Base-by-base conservation (phyloP, 1,284 basidiomycete genomes). In the Sanghuangporus weigelae region DNA sequence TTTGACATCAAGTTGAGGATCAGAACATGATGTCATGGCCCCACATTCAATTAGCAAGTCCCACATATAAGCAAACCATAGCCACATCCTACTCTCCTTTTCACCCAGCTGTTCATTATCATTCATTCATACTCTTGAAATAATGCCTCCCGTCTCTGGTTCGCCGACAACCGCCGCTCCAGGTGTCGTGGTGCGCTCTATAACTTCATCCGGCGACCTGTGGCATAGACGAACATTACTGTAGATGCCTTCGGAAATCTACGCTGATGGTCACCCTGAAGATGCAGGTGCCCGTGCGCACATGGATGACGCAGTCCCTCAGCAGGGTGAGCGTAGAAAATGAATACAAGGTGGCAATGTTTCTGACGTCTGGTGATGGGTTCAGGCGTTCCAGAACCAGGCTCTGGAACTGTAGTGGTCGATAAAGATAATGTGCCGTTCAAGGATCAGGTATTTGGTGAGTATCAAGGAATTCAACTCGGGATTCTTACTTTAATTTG, bases 381-480 rank as follows among this genome's bases (percentile, higher is more conserved):
- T 54, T n/a, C 21, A 65, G 64, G 64, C 35, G 64, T 60, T 11
- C 54, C 64, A 11, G 49, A 62, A 56, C 64, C 64, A 42, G 64
- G 64, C 19, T 65, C 64, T 14, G 64, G 64, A n/a, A 40, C 60
- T 16, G 35, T 38, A 4, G 64, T 62, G 2, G 54, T 58, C 26
- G 64, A 65, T 12, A 48, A 46, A 8, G 57, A 50, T 21, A 51
- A 62, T 48, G 64, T 65, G 23, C 60, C 64, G 26, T 62, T 65
- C 21, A 65, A 65, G 51, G 64, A 65, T 48, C 64, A 65, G 51
- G 42, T 62, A 48, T 38, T 65, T 23, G 64, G 64, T 65, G n/a
- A 35, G 64, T 61, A 38, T 35, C 39, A 54, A 39, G 16, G 3
- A 36, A 39, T 12, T 3, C 21, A 40, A 38, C 1, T 12, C 1